Percentiles rank a stretch among this genome's conserved stretches.
phyloP scores from a whole-genome alignment of 2,329 filamentous ascomycete genomes.

The Fusarium metavorans region DNA sequence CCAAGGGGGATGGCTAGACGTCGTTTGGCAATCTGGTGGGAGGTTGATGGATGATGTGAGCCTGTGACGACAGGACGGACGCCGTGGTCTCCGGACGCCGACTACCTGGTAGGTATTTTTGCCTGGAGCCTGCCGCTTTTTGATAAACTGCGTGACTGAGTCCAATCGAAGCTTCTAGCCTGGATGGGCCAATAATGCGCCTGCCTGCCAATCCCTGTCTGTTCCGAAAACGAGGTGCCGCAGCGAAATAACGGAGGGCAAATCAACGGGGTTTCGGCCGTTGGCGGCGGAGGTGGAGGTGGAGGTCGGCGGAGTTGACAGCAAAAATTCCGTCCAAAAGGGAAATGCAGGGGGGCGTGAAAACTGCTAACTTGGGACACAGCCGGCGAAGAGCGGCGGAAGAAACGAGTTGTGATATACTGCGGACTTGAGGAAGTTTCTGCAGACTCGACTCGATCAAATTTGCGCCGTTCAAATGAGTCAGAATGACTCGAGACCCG shows the following conservation, averaged over 20 bases:
- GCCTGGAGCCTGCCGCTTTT: neutral
- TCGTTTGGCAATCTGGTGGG: neutral
- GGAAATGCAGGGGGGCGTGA: conserved; percentile 5
- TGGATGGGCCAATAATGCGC: conserved; percentile 25
- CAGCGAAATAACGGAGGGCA: neutral
- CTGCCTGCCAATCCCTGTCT: neutral
- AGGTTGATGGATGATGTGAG: conserved; percentile 1
- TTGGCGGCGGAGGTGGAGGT: conserved; percentile 1
- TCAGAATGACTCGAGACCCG: neutral
- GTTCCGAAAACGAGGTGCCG: conserved; percentile 21
- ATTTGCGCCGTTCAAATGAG: neutral
- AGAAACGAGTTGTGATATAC: neutral
- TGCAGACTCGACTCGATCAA: neutral
- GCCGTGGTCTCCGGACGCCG: conserved; percentile 2
- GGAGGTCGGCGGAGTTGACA: conserved; percentile 31
- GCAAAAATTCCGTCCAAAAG: conserved; percentile 24
- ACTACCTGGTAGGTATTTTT: neutral
- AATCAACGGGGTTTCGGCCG: neutral
- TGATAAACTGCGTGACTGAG: neutral
- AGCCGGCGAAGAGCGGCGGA: neutral
- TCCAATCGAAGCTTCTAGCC: conserved; percentile 27
- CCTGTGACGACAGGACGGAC: conserved; percentile 7
- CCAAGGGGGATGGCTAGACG: neutral
- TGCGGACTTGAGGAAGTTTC: neutral
- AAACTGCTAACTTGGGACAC: neutral